Conservation (phyloP, 2,329 filamentous ascomycete species). For the Fusarium citri region DNA sequence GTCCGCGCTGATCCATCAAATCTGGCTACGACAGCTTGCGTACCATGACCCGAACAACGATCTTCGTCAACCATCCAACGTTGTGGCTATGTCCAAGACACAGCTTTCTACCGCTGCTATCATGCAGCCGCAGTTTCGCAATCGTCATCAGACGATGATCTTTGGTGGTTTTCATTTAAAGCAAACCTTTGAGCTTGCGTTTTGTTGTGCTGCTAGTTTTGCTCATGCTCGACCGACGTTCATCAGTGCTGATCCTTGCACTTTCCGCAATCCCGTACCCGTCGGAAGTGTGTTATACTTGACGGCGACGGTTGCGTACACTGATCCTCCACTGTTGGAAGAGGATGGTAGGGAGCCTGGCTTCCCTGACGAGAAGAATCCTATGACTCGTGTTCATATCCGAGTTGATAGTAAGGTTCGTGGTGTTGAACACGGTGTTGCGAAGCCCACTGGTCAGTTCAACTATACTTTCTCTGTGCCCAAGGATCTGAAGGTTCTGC, state of each 20-base stretch:
- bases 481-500: slow-evolving; percentile 46
- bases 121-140: slow-evolving; percentile 49
- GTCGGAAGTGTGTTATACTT: slow-evolving; percentile 48
- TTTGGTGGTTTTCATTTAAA: slow-evolving; percentile 49
- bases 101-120: slow-evolving; percentile 46
- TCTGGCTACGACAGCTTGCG: slow-evolving; percentile 47
- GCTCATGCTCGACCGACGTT: slow-evolving; percentile 49
- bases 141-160: slow-evolving; percentile 49
- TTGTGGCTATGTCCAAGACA: slow-evolving; percentile 46
- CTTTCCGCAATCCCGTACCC: slow-evolving; percentile 48
- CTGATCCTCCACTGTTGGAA: slow-evolving; percentile 46
- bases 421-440: slow-evolving; percentile 48
- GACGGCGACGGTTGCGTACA: slow-evolving; percentile 47
- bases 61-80: slow-evolving; percentile 44
- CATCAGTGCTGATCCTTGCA: slow-evolving; percentile 48
- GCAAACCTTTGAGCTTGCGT: slow-evolving; percentile 49
- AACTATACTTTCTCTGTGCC: slow-evolving; percentile 49
- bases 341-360: slow-evolving; percentile 45
- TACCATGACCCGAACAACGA: slow-evolving; percentile 47
- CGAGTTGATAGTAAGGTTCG: slow-evolving; percentile 49
- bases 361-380: slow-evolving; percentile 36
- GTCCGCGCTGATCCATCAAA: slow-evolving; percentile 47
- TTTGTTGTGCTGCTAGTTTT: slow-evolving; percentile 49
- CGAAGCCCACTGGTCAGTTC: slow-evolving; percentile 48
- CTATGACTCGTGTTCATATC: slow-evolving; percentile 47